Base-by-base conservation (phyloP, 495 filamentous ascomycete genomes). In the Cercophora scortea region DNA sequence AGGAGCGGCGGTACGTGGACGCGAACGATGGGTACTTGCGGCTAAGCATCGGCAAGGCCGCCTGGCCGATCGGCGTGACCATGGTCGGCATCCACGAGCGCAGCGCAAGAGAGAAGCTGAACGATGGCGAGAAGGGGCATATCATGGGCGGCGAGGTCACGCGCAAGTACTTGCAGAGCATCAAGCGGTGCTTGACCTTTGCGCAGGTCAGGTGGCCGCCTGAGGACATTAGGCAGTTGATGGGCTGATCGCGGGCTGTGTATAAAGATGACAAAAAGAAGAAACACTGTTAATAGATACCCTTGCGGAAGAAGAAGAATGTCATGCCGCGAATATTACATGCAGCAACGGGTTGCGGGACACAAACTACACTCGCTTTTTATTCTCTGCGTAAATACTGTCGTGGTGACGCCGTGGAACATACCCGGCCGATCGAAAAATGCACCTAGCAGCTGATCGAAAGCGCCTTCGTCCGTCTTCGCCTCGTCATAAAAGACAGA, bases 51-150 rank as follows among this genome's bases (percentile, higher is more conserved):
- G 93, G 93, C 49, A 98, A 98, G 78, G 94, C 93, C 68, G 93
- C 93, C 18, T 98, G 93, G 93, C 93, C 93, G 32, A 98, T 98
- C 65, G 93, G 93, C 71, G 93, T 98, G 32, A 98, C 93, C 60
- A 96, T 97, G 93, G 93, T 98, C 56, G 93, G 93, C 76, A 98
- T 98, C 62, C 93, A 98, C 80, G 93, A 97, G 72, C 83, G 93
- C 55, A 89, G 84, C 43, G 92, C 93, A 6, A 80, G 93, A 38
- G 93, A 98, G 71, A 97, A 97, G 71, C 74, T 98, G 44, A 91
- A 97, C 63, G 81, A 91, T 67, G 90, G 88, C 57, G 85, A 90
- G 63, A 80, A 89, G 55, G 93, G 91, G 6, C 94, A 98, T 69
- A 95, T 98, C 62, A 89, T 98, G 82, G 90, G 89, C 54, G 91